Evolutionary conservation across 2,329 filamentous ascomycete species (phyloP).

Genomic region (Didymella sp.): DNA sequence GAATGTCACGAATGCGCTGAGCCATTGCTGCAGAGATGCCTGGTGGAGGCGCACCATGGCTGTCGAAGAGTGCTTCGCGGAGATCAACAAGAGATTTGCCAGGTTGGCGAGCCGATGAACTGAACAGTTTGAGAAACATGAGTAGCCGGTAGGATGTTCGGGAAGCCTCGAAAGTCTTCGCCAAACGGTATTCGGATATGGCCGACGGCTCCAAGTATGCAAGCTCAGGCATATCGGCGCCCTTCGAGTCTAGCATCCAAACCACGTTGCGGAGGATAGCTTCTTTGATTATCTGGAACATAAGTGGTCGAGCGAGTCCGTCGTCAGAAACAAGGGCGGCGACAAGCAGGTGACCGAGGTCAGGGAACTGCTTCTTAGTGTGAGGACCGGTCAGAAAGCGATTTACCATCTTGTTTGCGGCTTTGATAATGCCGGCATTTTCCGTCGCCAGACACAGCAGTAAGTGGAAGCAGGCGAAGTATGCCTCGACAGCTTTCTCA

Average conservation of each 20-base stretch:
- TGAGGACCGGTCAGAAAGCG: conserved; percentile 51
- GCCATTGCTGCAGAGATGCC: conserved; percentile 53
- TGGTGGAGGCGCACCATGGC: conserved; percentile 56
- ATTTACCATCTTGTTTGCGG: conserved; percentile 53
- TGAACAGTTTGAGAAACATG: conserved; percentile 62
- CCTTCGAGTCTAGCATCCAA: conserved; percentile 56
- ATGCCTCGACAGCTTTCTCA: conserved; percentile 62
- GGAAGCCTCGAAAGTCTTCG: conserved; percentile 56
- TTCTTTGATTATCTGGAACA: conserved; percentile 57
- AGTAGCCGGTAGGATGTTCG: conserved; percentile 59
- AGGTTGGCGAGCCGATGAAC: conserved; percentile 52
- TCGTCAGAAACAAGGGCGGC: conserved; percentile 56
- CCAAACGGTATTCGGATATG: conserved; percentile 56
- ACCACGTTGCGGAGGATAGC: conserved; percentile 60
- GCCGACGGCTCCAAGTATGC: conserved; percentile 54
- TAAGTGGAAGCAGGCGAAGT: conserved; percentile 61
- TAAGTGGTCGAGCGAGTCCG: conserved; percentile 51
- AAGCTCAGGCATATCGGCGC: conserved; percentile 53
- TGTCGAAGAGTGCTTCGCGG: conserved; percentile 56
- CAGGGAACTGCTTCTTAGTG: conserved; percentile 55
- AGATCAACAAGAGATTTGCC: conserved; percentile 49
- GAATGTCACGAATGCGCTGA: conserved; percentile 54
- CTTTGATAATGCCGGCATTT: conserved; percentile 43
- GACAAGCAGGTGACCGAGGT: conserved; percentile 59
- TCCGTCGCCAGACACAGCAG: conserved; percentile 57